Evolutionary conservation across 1,139 yeast species (phyloP), one percentile per base, ranked within the genome.

Genomic region (Meyerozyma carpophila): DNA sequence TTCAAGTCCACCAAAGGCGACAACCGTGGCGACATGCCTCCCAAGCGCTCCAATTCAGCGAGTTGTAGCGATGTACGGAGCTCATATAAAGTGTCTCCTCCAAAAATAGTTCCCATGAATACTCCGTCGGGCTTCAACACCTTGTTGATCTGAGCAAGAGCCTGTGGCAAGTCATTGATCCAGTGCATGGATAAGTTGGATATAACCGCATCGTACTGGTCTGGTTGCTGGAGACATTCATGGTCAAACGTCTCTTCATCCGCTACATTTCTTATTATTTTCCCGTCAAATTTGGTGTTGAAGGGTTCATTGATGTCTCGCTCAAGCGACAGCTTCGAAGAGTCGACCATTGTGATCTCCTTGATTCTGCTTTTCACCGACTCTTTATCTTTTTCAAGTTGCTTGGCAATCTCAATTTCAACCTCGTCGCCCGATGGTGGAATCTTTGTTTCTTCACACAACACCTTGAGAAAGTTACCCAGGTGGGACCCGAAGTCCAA

Each of bases 21-120:
- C 3, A 88, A 77, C 36, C 95, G 67, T 1, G 95, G 91, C 1
- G 93, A 78, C 49, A 87, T 75, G 3, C 95, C 91, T 8, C 95
- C 95, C 43, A 66, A 70, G 43, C 95, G 70, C 56, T 88, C 95
- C 62, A 82, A 66, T 56, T 88, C 96, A 0, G 95, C 95, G 43
- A 88, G 66, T 58, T 88, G 96, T 41, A 88, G 66, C 1, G 91
- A 73, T 0, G 95, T 85, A 42, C 96, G 73, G 44, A 88, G 69
- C 61, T 88, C 96, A 55, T 81, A 88, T 25, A 88, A 66, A 1
- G 95, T 84, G 59, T 88, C 96, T 5, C 93, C 94, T 7, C 94
- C 94, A 54, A 86, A 77, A 71, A 88, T 75, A n/a, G 90, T 78
- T 1, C 86, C 95, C 75, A 88, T 74, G 53, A 88, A 85, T 59